Evolutionary conservation across 805 yeast species (phyloP), one percentile per base, ranked within the genome.

Genomic region (Cyberlindnera maritima): DNA sequence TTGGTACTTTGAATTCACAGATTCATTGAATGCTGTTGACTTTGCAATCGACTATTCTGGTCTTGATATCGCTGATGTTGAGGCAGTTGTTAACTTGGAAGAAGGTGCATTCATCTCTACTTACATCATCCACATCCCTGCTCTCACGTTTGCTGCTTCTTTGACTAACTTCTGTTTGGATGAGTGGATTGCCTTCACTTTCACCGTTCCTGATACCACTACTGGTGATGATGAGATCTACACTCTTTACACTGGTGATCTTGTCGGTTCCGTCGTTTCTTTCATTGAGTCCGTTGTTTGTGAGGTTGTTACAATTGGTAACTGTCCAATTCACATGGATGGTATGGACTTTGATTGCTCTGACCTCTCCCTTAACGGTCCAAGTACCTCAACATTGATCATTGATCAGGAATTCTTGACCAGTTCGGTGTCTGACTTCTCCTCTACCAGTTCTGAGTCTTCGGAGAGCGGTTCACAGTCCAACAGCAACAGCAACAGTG

Each of bases 221-320:
- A 18, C 26, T 14, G 25, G 25, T 21, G 25, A 21, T 21, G 36
- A 45, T 15, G 41, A 35, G 21, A 20, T 31, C 23, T 49, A 48
- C 19, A 17, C 41, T 3, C 50, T 53, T 43, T 57, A 51, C 48
- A 54, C 58, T 18, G 59, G 56, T 37, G 41, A 48, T 34, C 8
- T 50, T 8, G 55, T 52, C 2, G 43, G 54, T 10, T 41, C 35
- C 13, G 39, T 56, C 10, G 34, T 39, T n/a, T 15, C 39, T 0
- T 7, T 43, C 2, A n/a, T 48, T 11, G 38, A 40, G 5, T 12
- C 5, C 3, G 35, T 25, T n/a, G 14, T 21, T 3, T 56, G 58
- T 36, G 46, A 41, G 36, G 25, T 50, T 19, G 2, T 36, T 4
- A 39, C 35, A 15, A 26, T 46, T 17, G 17, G 25, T 5, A 28